Conservation (phyloP, 2,329 filamentous ascomycete species). For the Scedosporium minutisporum region DNA sequence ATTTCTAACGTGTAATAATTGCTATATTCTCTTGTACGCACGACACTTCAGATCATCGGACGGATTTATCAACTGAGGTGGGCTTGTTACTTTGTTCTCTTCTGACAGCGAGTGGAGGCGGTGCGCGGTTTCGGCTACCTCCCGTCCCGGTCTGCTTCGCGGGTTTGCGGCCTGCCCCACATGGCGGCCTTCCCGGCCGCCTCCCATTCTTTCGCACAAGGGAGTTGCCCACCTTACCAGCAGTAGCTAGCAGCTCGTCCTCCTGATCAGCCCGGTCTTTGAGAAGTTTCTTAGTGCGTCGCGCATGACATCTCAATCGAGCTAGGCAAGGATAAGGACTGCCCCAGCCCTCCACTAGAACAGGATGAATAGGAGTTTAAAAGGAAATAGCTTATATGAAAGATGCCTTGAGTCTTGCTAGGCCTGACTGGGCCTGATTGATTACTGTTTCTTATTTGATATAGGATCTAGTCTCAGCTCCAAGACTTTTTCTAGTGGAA, state of each 20-base stretch:
- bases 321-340: no score
- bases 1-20: background rate
- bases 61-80: background rate
- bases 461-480: no score
- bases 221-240: background rate
- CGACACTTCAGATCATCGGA: background rate
- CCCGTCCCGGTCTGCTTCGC: background rate
- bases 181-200: background rate
- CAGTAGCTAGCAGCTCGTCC: background rate
- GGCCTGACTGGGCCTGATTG: no score
- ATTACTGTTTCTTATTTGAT: no score
- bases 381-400: no score
- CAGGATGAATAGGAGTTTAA: no score
- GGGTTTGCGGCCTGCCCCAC: background rate
- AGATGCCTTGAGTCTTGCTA: no score
- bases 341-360: no score
- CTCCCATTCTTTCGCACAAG: background rate
- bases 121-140: background rate
- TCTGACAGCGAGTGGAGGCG: background rate
- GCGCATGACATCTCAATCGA: no score
- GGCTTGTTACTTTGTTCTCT: background rate
- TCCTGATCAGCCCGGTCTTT: constrained; percentile 15
- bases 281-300: constrained; percentile 31
- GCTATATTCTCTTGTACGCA: background rate
- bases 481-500: no score